Percentiles rank a stretch among this genome's conserved stretches.
phyloP scores from a whole-genome alignment of 2,329 filamentous ascomycete genomes.

The Tolypocladium tundrense region DNA sequence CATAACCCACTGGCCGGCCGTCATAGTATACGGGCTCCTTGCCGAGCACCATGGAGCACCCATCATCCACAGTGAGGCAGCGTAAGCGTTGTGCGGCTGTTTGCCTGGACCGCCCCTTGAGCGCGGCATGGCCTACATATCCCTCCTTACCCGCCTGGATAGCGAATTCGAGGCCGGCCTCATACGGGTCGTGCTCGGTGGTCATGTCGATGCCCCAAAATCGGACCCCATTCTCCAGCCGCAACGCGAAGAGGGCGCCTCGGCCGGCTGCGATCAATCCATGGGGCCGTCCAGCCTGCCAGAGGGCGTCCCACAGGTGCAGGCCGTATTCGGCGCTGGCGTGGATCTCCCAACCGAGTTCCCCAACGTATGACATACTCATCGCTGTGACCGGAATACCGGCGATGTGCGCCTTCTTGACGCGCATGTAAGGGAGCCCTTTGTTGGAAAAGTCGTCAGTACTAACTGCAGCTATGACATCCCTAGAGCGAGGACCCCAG shows the following conservation, averaged over 20 bases:
- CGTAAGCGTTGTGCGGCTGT: conserved; percentile 26
- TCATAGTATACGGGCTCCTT: conserved; percentile 50
- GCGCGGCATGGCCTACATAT: conserved; percentile 41
- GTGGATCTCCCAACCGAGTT: conserved; percentile 53
- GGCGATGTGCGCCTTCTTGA: conserved; percentile 36
- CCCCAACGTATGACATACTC: conserved; percentile 50
- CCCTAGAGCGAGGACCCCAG: conserved; percentile 47
- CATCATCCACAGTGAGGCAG: conserved; percentile 45
- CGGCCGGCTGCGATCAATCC: conserved; percentile 50
- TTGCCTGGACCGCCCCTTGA: conserved; percentile 29
- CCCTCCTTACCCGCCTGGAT: conserved; percentile 34
- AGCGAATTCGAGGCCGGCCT: conserved; percentile 43
- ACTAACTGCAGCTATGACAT: conserved; percentile 36
- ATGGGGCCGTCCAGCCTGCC: conserved; percentile 39
- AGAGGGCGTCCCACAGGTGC: conserved; percentile 48
- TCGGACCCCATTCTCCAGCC: conserved; percentile 50
- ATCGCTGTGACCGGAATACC: conserved; percentile 47
- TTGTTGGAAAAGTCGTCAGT: conserved; percentile 33
- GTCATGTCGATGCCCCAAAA: conserved; percentile 48
- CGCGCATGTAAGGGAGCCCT: conserved; percentile 37
- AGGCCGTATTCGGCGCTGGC: conserved; percentile 48
- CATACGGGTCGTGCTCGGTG: conserved; percentile 49
- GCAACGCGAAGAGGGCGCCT: conserved; percentile 45
- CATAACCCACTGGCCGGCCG: conserved; percentile 39
- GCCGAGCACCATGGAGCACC: conserved; percentile 44